Evolutionary conservation across 495 filamentous ascomycete species (phyloP).

Genomic region (Neurospora sp.): DNA sequence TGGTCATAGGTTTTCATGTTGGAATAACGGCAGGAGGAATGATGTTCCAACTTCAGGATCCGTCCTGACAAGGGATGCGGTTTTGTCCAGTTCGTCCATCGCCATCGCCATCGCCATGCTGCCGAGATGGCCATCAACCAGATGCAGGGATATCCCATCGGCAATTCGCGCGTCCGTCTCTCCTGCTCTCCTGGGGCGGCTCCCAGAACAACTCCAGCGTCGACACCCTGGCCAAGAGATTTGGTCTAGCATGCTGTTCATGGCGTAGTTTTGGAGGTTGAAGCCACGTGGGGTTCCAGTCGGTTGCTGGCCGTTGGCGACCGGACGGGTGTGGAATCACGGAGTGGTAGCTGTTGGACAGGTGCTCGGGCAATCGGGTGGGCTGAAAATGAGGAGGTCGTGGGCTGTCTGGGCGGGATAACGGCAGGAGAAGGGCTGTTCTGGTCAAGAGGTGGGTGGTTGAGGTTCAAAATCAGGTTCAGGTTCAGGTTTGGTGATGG

Average conservation of each 20-base stretch:
- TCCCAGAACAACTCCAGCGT: not conserved
- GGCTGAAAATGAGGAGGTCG: not conserved
- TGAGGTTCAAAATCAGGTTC: not conserved
- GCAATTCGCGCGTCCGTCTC: not conserved
- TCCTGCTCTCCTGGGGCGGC: not conserved
- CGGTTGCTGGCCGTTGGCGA: constrained; percentile 51
- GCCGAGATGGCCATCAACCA: not conserved
- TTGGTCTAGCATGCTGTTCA: constrained; percentile 43
- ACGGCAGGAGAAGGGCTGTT: not conserved
- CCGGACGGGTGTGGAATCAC: not conserved
- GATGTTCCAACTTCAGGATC: not conserved
- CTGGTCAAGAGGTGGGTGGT: not conserved
- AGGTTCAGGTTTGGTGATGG: not conserved
- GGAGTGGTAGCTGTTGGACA: not conserved
- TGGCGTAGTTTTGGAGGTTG: constrained; percentile 57
- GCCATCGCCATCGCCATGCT: not conserved
- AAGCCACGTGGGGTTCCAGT: constrained; percentile 85
- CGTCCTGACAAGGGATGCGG: not conserved
- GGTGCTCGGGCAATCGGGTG: not conserved
- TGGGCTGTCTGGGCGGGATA: not conserved
- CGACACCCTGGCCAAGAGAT: not conserved
- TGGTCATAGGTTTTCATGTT: not conserved
- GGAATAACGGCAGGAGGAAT: not conserved
- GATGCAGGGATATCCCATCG: not conserved
- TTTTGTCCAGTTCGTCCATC: not conserved